Evolutionary conservation across 108 stramenopile species (phyloP).

Genomic region (Nitzschia palea): DNA sequence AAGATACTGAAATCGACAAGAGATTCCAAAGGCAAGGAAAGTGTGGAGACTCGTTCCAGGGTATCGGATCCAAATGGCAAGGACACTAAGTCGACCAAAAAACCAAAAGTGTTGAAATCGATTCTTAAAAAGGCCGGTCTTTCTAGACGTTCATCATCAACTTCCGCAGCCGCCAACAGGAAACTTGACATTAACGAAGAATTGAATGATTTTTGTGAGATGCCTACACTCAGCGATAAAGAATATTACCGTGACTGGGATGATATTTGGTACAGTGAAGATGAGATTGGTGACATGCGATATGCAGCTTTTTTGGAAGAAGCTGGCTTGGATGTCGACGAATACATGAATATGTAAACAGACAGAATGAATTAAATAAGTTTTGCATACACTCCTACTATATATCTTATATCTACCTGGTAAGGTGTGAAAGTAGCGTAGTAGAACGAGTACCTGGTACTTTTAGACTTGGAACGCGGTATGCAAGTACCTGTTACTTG

Average conservation of each 20-base stretch:
- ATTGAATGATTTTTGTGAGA: background rate
- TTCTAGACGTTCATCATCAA: background rate
- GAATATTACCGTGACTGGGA: constrained; percentile 9
- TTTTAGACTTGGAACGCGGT: no score
- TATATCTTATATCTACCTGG: no score
- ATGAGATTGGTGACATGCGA: constrained; percentile 24
- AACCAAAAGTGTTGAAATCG: background rate
- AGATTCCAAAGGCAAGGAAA: background rate
- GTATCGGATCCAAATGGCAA: no score
- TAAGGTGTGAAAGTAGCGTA: no score
- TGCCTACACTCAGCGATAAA: constrained; percentile 4
- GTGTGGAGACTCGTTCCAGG: no score
- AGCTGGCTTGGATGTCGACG: constrained; percentile 28
- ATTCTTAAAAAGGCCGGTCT: background rate
- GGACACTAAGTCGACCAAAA: background rate
- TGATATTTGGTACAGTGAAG: constrained; percentile 20
- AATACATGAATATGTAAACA: constrained; percentile 19
- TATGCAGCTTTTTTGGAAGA: constrained; percentile 34
- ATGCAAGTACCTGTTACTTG: no score
- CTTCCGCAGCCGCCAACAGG: background rate
- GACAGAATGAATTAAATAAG: background rate
- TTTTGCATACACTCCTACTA: no score
- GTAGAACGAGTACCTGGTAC: no score
- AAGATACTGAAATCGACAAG: constrained; percentile 5
- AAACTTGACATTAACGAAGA: background rate